Conservation (phyloP, 179 eudicot species). For the Spinacia oleracea region DNA sequence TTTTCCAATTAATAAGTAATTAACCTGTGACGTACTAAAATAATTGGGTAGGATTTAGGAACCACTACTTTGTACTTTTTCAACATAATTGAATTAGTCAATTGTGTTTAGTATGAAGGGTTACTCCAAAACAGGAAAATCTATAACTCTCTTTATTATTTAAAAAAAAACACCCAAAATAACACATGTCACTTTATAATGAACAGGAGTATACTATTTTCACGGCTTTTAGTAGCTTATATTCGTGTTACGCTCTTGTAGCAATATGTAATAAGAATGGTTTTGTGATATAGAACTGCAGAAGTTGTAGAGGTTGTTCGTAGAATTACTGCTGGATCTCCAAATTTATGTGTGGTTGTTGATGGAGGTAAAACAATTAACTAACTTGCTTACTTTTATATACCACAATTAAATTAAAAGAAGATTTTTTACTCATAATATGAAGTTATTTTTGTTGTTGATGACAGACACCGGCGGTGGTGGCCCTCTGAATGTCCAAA, state of each 20-base stretch:
- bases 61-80: neutral
- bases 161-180: no score
- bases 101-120: no score
- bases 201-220: no score
- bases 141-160: no score
- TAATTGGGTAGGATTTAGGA: neutral
- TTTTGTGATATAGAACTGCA: slow-evolving; percentile 26
- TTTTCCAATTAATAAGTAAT: neutral
- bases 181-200: no score
- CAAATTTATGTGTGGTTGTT: slow-evolving; percentile 27
- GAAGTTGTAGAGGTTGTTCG: slow-evolving; percentile 29
- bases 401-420: neutral
- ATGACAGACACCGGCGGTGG: slow-evolving; percentile 44
- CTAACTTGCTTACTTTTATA: no score
- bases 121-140: no score
- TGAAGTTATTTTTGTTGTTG: neutral
- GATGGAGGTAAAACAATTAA: slow-evolving; percentile 28
- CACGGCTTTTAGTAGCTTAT: no score
- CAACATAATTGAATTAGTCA: no score
- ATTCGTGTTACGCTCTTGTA: neutral
- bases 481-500: slow-evolving; percentile 41
- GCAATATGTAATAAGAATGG: neutral
- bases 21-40: neutral
- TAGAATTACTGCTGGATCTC: slow-evolving; percentile 27
- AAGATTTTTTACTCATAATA: neutral